Evolutionary conservation across 352 stramenopile species (phyloP).

Genomic region (Globisporangium irregulare): DNA sequence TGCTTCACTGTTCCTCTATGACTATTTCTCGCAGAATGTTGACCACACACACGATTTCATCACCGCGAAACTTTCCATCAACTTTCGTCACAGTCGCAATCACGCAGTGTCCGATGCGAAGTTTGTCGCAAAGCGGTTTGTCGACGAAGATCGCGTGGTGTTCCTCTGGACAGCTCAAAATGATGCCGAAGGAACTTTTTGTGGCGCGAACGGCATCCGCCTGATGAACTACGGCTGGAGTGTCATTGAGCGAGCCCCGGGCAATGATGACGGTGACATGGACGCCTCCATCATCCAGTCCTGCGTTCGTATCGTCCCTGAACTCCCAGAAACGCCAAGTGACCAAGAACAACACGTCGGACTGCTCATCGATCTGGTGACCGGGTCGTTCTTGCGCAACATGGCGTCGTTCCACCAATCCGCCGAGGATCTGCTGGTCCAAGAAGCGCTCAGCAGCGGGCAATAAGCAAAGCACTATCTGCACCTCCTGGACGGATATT

Average conservation of each 20-base stretch:
- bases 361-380: conserved; percentile 14
- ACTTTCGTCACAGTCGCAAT: conserved; percentile 12
- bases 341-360: conserved; percentile 4
- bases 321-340: neutral
- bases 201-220: neutral
- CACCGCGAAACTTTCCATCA: neutral
- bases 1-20: no score
- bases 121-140: conserved; percentile 8
- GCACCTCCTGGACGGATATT: neutral
- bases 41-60: conserved; percentile 5
- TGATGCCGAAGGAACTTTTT: neutral
- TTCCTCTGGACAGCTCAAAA: neutral
- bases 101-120: conserved; percentile 7
- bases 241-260: conserved; percentile 13
- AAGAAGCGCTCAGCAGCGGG: neutral
- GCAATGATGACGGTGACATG: neutral
- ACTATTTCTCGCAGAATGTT: neutral
- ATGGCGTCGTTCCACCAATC: conserved; percentile 14
- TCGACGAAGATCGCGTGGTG: conserved; percentile 2
- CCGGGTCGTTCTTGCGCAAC: conserved; percentile 14
- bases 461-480: neutral
- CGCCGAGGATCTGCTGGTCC: conserved; percentile 11
- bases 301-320: neutral
- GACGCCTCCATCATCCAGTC: conserved; percentile 4
- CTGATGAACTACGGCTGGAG: conserved; percentile 26